Percentiles rank a stretch among this genome's conserved stretches.
Evolutionary conservation across 2,329 filamentous ascomycete genomes (phyloP).

Genomic region (Diplodia seriata): DNA sequence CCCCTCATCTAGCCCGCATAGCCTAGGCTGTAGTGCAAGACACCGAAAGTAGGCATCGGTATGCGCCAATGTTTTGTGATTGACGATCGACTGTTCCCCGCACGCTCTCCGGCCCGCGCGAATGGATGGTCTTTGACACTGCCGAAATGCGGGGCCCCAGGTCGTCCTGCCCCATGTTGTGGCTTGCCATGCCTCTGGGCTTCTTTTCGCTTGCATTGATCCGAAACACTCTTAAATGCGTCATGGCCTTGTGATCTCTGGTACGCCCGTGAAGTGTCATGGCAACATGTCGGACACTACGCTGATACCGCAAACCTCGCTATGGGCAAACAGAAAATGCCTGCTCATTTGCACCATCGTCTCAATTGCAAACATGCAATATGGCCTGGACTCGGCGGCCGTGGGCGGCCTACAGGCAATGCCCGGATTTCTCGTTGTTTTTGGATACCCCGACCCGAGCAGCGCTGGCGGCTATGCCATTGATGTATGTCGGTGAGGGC

Average conservation of each 20-base stretch:
- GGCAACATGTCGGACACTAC: constrained; percentile 20
- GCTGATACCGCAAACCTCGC: constrained; percentile 29
- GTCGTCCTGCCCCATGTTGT: neutral
- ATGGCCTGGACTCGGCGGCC: constrained; percentile 58
- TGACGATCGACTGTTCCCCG: constrained; percentile 14
- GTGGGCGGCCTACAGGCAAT: constrained; percentile 58
- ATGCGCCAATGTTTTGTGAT: neutral
- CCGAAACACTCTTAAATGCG: constrained; percentile 4
- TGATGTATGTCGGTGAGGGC: constrained; percentile 42
- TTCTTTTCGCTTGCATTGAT: constrained; percentile 9
- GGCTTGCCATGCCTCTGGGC: neutral
- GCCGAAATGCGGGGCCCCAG: constrained; percentile 23
- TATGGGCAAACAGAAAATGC: constrained; percentile 52
- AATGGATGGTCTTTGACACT: neutral
- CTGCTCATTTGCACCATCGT: constrained; percentile 56
- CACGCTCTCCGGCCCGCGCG: neutral
- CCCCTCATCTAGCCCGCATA: neutral
- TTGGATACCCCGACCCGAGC: constrained; percentile 55
- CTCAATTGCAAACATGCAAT: constrained; percentile 60
- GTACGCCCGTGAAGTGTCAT: neutral
- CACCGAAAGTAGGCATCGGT: neutral
- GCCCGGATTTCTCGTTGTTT: constrained; percentile 60
- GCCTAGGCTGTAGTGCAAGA: neutral
- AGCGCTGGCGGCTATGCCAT: constrained; percentile 51
- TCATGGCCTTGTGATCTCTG: neutral